Base-by-base conservation (phyloP, 371 early-diverging fungal species). In the Rhizopus sp. region DNA sequence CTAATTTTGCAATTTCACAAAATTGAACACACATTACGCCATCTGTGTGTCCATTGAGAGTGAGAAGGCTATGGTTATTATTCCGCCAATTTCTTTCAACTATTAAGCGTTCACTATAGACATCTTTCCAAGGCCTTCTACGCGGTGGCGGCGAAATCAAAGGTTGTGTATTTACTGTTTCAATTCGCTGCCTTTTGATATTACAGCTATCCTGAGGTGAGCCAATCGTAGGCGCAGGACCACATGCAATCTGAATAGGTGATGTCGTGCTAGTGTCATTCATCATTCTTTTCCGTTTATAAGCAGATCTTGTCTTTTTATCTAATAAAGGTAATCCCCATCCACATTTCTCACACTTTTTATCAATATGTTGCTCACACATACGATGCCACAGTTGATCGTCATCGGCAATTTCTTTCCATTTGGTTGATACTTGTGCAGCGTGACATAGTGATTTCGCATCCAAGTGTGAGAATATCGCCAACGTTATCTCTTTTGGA, bases 361-460 rank as follows among this genome's bases (percentile, higher is more conserved):
- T 91, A 73, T 95, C 94, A 55, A 97, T 96, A 63, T 97, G 98
- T 72, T 96, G 97, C 38, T 90, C 92, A 62, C 98, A 97, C 93
- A 97, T 92, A 42, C 90, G 78, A 55, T 95, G 92, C 98, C 98
- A 97, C 30, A 97, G 71, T 0, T 83, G 67, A 64, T 97, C 93
- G 62, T 94, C 94, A 59, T 97, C 93, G 0, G 96, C 92, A 23
- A 94, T 61, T 2, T 66, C 62, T 17, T 80, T 84, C 98, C 98
- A 97, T 4, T 73, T 58, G 17, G 80, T 82, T 35, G 87, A 90
- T 4, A 94, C 95, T 60, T 93, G 93, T 4, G 95, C 91, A 8
- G 94, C 92, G 65, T 88, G 91, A 64, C 96, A 95, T 13, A 97
- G 83, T 0, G 93, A 84, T n/a, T 82, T 87, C 15, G 95, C 96